These are phyloP conservation scores for Neofusicoccum sp. DNA, from an alignment of 2,329 filamentous ascomycete genomes.

Conservation along the genomic window DNA sequence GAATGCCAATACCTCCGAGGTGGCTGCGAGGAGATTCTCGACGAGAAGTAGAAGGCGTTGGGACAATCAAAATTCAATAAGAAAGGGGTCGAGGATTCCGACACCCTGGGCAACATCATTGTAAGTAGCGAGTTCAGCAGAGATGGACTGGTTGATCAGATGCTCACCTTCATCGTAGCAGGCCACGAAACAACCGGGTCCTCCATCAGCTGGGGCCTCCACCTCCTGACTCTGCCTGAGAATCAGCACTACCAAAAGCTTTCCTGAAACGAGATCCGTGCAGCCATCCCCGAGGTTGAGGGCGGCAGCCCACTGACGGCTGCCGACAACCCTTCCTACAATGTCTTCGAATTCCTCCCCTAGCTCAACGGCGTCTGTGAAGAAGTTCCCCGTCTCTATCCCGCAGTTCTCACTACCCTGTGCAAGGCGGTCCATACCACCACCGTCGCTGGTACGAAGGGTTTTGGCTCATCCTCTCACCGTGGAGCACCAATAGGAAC, in stretches of 20 bases:
- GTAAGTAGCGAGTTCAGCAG: constrained; percentile 49
- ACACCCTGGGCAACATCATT: constrained; percentile 48
- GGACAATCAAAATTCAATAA: background rate
- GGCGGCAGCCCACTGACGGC: background rate
- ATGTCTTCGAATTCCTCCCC: constrained; percentile 34
- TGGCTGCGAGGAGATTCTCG: constrained; percentile 44
- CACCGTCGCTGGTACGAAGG: constrained; percentile 22
- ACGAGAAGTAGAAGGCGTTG: constrained; percentile 43
- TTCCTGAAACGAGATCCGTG: constrained; percentile 66
- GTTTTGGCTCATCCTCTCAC: constrained; percentile 33
- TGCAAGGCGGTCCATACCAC: constrained; percentile 16
- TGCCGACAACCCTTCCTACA: constrained; percentile 20
- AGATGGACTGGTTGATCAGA: constrained; percentile 48
- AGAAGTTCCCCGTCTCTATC: constrained; percentile 44
- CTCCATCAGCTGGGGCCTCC: constrained; percentile 69
- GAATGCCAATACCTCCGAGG: constrained; percentile 39
- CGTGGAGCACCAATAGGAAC: constrained; percentile 36
- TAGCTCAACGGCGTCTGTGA: constrained; percentile 45
- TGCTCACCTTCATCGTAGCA: constrained; percentile 54
- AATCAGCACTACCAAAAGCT: constrained; percentile 59
- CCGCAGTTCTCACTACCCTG: constrained; percentile 41
- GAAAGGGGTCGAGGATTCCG: constrained; percentile 27
- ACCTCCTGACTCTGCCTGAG: constrained; percentile 65
- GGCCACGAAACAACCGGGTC: constrained; percentile 73
- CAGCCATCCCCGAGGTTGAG: constrained; percentile 1